phyloP scores from a whole-genome alignment of 495 filamentous ascomycete genomes.

The Penicillium atrosanguineum region DNA sequence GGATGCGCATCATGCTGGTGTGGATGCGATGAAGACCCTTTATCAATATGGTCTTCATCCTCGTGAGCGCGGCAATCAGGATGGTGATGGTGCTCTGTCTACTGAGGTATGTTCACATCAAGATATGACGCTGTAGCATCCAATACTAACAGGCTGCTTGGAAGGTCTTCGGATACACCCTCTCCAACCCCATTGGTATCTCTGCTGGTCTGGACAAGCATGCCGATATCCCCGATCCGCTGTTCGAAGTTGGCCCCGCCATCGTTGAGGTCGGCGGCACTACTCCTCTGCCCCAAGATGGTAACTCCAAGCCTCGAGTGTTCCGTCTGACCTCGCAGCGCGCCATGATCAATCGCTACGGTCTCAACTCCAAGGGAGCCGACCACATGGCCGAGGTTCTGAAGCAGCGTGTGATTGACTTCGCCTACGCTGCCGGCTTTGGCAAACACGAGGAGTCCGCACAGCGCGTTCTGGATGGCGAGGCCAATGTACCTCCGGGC shows the following conservation, averaged over 20 bases:
- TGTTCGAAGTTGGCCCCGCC: constrained; percentile 76
- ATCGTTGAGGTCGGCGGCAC: constrained; percentile 90
- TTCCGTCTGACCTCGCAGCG: constrained; percentile 80
- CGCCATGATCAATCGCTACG: constrained; percentile 91
- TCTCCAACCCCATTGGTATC: constrained; percentile 85
- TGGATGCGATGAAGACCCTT: constrained; percentile 54
- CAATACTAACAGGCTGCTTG: constrained; percentile 6
- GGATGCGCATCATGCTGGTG: constrained; percentile 81
- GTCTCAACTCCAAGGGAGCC: constrained; percentile 81
- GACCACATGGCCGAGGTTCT: constrained; percentile 79
- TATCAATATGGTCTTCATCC: constrained; percentile 61
- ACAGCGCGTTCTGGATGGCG: constrained; percentile 68
- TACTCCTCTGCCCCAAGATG: constrained; percentile 79
- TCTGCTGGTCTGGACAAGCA: constrained; percentile 94
- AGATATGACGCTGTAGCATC: not conserved
- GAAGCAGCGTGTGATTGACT: constrained; percentile 72
- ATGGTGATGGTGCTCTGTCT: constrained; percentile 48
- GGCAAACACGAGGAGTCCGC: constrained; percentile 63
- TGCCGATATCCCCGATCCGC: constrained; percentile 76
- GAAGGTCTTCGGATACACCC: constrained; percentile 71
- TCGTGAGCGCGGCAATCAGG: constrained; percentile 64
- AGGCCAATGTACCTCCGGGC: constrained; percentile 64
- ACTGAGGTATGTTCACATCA: constrained; percentile 42
- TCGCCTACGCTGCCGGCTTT: constrained; percentile 66
- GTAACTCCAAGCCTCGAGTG: constrained; percentile 83